Evolutionary conservation across 768 basidiomycete species (phyloP), one percentile per base, ranked within the genome.

Genomic region (Nidularia sp.): DNA sequence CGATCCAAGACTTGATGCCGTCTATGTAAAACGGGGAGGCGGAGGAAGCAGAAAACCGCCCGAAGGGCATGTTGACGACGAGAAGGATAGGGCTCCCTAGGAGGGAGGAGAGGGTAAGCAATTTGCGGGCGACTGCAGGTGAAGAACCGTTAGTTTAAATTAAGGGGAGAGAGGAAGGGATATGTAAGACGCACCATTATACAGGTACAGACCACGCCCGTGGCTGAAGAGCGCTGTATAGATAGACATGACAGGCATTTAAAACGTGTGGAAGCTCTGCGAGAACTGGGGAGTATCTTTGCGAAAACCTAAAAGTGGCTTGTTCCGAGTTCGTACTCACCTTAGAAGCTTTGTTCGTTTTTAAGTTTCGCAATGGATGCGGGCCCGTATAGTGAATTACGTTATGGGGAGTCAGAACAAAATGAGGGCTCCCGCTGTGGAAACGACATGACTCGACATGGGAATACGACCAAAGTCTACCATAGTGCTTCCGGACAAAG

Each of bases 1-100:
- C 6, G 10, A 90, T 89, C 89, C 89, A 92, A 13, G 86, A 65
- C 49, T 68, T 69, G 35, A 70, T 66, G 5, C 85, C 88, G 55
- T 91, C 79, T 5, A 88, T 57, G 8, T 83, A 66, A 55, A 85
- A 68, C 51, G 76, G 55, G 57, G 74, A 78, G 32, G 79, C 53
- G 52, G 57, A 41, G 55, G 65, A 75, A 57, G 78, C 80, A 0
- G 84, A 80, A 0, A 93, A 93, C 0, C 88, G 79, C 7, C 93
- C 93, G 64, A 92, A 92, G 0, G 89, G 89, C 0, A 90, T 92
- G 62, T 93, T 73, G 48, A 90, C 62, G 48, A 83, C 34, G 55
- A 87, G 74, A 6, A 66, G 57, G 0, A 72, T 22, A 0, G 79
- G 80, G 32, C 60, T 60, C 1, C 65, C 29, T 7, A 73, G 7